phyloP scores from a whole-genome alignment of 2,329 filamentous ascomycete genomes.

The Diaporthe aspalathi region DNA sequence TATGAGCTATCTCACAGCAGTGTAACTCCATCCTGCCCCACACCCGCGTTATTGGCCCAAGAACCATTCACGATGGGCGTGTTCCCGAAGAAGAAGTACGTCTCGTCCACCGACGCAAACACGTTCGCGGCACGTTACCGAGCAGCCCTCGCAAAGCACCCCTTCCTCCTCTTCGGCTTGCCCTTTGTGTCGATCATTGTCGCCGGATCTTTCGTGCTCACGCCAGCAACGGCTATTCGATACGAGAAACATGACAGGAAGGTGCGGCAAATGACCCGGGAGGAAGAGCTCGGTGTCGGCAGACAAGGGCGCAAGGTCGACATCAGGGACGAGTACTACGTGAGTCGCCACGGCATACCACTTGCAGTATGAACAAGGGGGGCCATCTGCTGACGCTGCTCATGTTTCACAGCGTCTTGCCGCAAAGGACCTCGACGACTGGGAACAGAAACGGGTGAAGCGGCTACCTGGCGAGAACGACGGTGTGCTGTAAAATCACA shows the following conservation, averaged over 20 bases:
- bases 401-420: constrained; percentile 71
- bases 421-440: constrained; percentile 91
- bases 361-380: background rate
- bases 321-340: constrained; percentile 89
- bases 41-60: background rate
- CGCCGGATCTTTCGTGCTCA: constrained; percentile 92
- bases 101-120: constrained; percentile 72
- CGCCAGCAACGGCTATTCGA: constrained; percentile 90
- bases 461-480: constrained; percentile 90
- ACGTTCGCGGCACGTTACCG: constrained; percentile 83
- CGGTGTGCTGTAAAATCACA: constrained; percentile 71
- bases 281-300: constrained; percentile 87
- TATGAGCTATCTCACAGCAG: background rate
- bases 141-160: constrained; percentile 77
- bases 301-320: constrained; percentile 77
- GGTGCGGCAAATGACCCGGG: constrained; percentile 84
- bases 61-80: constrained; percentile 61
- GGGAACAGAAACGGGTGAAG: constrained; percentile 96
- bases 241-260: constrained; percentile 95
- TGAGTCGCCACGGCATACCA: constrained; percentile 55
- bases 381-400: constrained; percentile 21
- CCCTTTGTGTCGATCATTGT: constrained; percentile 93
- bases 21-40: background rate
- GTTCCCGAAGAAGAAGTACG: constrained; percentile 79
- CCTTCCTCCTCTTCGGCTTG: constrained; percentile 92